Evolutionary conservation across 164 flowering plant genomes (phyloP), one percentile per base, ranked within the genome.

Genomic region (Vitis amurensis): DNA sequence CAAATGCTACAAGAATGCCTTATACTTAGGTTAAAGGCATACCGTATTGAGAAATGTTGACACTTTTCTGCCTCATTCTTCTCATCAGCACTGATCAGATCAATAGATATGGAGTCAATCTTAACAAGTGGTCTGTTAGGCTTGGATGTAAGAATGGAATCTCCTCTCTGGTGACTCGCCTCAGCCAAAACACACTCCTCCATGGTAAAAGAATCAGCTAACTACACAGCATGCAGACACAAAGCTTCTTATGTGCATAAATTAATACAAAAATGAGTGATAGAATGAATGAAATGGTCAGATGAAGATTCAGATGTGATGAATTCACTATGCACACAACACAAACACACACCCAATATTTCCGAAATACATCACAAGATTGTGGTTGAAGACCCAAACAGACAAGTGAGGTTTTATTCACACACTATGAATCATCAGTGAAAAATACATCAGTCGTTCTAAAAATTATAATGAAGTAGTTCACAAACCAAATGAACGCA

Each of bases 1-100:
- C 6, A 49, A 44, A 17, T 63, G 30, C 55, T 16, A 63, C 47
- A 55, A 50, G 44, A 55, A 14, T 44, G 65, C 16, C 12, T 56
- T 50, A 59, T 17, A 63, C 17, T 51, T 12, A 13, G 37, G 17
- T 19, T 19, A 48, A 56, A 61, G 50, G 59, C 85, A 81, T 73
- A 86, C 92, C 92, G 83, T 52, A 88, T 82, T 0, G 89, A 84
- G 59, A 88, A 88, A 66, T 88, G 89, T 23, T 76, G 71, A 68
- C 89, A 88, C 19, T 65, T 77, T 50, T 52, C 73, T 10, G 49
- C 55, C 55, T 76, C 73, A 50, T 16, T 64, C 67, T 62, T 73
- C 49, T 74, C 81, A 68, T 47, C 53, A 52, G 66, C 70, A 72
- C 37, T 47, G 8, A 19, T 64, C n/a, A 81, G 74, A 75, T 84